Conservation (phyloP, 768 basidiomycete species). For the Suillus weaverae region DNA sequence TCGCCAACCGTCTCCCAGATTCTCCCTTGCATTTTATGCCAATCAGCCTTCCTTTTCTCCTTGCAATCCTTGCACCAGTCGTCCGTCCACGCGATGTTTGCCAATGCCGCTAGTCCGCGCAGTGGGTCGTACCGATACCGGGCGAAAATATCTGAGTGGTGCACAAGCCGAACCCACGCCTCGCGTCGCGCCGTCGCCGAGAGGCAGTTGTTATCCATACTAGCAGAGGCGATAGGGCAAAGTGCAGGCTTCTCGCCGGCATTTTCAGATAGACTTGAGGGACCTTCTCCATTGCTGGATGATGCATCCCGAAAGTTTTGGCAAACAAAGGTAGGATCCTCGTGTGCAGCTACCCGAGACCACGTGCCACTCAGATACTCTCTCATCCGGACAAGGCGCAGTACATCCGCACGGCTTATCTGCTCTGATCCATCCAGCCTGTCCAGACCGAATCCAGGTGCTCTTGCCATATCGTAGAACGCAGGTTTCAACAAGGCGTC, state of each 20-base stretch:
- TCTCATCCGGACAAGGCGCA: slow-evolving; percentile 16
- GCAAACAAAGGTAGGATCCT: background rate
- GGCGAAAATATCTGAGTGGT: slow-evolving; percentile 25
- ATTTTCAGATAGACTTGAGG: background rate
- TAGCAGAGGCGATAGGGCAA: background rate
- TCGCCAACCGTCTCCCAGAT: background rate
- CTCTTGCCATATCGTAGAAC: slow-evolving; percentile 38
- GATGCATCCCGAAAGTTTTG: background rate
- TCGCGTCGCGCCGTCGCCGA: background rate
- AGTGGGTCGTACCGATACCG: slow-evolving; percentile 34
- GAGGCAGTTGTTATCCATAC: background rate
- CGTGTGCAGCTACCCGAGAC: slow-evolving; percentile 13
- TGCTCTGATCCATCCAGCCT: background rate
- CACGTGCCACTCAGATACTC: slow-evolving; percentile 23
- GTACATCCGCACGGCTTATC: slow-evolving; percentile 1
- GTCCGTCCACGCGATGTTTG: slow-evolving; percentile 22
- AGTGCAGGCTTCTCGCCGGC: background rate
- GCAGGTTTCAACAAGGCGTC: slow-evolving; percentile 34
- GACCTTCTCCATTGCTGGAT: background rate
- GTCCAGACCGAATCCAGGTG: slow-evolving; percentile 21
- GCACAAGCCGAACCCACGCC: slow-evolving; percentile 13
- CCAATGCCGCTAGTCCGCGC: slow-evolving; percentile 33
- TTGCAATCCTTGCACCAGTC: slow-evolving; percentile 34
- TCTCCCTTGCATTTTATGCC: background rate
- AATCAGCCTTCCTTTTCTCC: background rate